These are phyloP conservation scores for Leccinum boreale DNA, from an alignment of 768 basidiomycete genomes.

Conservation along the genomic window DNA sequence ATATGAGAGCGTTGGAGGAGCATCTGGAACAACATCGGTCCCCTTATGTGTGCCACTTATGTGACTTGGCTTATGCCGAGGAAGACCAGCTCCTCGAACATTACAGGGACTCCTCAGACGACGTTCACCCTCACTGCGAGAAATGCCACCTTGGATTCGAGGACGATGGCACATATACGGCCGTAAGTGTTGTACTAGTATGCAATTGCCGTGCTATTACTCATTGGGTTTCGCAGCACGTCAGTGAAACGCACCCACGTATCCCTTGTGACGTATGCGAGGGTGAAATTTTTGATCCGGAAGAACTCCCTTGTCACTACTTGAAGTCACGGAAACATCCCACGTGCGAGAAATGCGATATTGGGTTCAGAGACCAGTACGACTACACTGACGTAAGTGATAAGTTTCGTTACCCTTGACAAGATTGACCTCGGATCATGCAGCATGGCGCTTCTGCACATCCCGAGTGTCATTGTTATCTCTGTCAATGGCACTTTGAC, in stretches of 20 bases:
- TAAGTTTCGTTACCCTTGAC: background rate
- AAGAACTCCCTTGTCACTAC: constrained; percentile 26
- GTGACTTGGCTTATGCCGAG: constrained; percentile 23
- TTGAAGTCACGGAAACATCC: constrained; percentile 26
- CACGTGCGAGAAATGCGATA: constrained; percentile 23
- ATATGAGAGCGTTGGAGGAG: constrained; percentile 22
- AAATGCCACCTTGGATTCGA: constrained; percentile 35
- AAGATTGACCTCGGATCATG: constrained; percentile 9
- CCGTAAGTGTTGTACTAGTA: constrained; percentile 23
- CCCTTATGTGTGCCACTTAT: constrained; percentile 24
- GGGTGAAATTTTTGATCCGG: constrained; percentile 19
- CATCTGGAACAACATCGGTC: constrained; percentile 30
- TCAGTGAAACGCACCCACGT: constrained; percentile 35
- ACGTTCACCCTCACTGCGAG: constrained; percentile 36
- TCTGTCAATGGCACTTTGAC: constrained; percentile 41
- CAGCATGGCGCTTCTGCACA: constrained; percentile 32
- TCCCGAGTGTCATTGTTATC: constrained; percentile 32
- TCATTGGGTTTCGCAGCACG: constrained; percentile 33
- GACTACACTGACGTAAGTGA: constrained; percentile 28
- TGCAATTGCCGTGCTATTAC: background rate
- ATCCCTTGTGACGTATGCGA: constrained; percentile 33
- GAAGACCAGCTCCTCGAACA: constrained; percentile 39
- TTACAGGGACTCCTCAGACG: constrained; percentile 34
- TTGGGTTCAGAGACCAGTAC: constrained; percentile 26
- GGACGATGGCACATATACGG: constrained; percentile 24